Conservation (phyloP, 2,329 filamentous ascomycete genomes). For the Trichoderma simmonsii region DNA sequence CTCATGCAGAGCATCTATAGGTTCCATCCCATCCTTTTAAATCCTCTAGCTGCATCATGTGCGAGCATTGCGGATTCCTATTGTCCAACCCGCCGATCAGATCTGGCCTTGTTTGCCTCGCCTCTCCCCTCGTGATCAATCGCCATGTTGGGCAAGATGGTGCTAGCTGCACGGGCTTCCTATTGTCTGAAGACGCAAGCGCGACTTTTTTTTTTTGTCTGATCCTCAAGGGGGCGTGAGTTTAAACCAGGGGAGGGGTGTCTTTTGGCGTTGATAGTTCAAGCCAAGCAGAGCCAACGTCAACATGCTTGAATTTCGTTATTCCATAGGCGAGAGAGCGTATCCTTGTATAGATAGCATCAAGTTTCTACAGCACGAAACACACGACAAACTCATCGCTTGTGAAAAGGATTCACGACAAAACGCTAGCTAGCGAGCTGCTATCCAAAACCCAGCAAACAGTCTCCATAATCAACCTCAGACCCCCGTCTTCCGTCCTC, state of each 20-base stretch:
- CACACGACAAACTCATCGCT: neutral
- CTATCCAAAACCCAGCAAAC: neutral
- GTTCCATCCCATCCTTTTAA: neutral
- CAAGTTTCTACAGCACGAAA: neutral
- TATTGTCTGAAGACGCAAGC: constrained; percentile 3
- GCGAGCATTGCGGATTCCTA: neutral
- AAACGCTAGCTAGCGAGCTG: neutral
- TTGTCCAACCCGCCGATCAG: constrained; percentile 6
- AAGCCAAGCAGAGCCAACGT: neutral
- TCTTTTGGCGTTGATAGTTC: neutral
- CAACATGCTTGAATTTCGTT: neutral
- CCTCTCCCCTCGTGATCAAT: constrained; percentile 7
- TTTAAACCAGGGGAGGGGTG: neutral
- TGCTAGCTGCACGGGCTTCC: constrained; percentile 10
- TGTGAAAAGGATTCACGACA: neutral
- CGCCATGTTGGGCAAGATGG: constrained; percentile 4
- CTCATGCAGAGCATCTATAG: neutral
- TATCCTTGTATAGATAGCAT: neutral
- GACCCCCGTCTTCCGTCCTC: neutral
- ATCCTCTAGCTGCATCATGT: neutral
- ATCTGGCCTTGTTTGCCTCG: constrained; percentile 4
- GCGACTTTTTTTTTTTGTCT: neutral
- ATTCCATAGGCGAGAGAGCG: neutral
- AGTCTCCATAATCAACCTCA: neutral
- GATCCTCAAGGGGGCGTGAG: neutral